phyloP scores from a whole-genome alignment of 306 rosid genomes.

The Prunus mira region DNA sequence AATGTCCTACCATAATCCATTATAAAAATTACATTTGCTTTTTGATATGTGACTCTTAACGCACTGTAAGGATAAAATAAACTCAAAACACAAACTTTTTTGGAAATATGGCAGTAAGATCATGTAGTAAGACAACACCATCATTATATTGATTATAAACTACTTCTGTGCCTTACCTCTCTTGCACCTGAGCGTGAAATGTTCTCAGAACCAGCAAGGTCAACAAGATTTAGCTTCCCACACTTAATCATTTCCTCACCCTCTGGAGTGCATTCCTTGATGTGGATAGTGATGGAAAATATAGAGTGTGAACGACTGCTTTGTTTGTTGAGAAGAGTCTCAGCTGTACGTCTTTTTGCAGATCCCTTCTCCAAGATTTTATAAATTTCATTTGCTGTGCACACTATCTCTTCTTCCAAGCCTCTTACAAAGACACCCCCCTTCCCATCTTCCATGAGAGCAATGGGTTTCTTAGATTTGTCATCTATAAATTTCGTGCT shows the following conservation, averaged over 20 bases:
- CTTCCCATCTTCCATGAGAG: constrained; percentile 99
- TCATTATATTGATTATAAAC: background rate
- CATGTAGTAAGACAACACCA: background rate
- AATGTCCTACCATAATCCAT: constrained; percentile 1
- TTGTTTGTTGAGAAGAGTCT: constrained; percentile 98
- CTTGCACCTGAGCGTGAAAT: constrained; percentile 99
- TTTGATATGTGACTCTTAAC: background rate
- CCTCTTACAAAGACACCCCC: constrained; percentile 99
- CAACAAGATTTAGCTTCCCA: constrained; percentile 97
- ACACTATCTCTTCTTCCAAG: constrained; percentile 98
- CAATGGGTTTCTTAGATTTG: constrained; percentile 91
- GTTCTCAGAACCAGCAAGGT: constrained; percentile 98
- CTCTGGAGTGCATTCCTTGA: constrained; percentile 96
- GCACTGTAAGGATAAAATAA: background rate
- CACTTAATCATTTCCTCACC: constrained; percentile 99
- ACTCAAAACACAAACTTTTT: background rate
- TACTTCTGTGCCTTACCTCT: constrained; percentile 55
- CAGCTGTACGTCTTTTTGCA: constrained; percentile 97
- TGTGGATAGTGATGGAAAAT: constrained; percentile 98
- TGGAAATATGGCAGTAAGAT: background rate
- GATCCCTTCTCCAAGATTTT: constrained; percentile 98
- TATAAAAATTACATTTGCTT: background rate
- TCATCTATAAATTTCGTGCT: constrained; percentile 81
- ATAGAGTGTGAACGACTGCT: constrained; percentile 99
- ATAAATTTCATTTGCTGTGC: constrained; percentile 96